A percentile compares a stretch with the other conserved stretches of the same genome.
Evolutionary conservation across 345 rosid genomes (phyloP).

Genomic region (Murraya koenigii): DNA sequence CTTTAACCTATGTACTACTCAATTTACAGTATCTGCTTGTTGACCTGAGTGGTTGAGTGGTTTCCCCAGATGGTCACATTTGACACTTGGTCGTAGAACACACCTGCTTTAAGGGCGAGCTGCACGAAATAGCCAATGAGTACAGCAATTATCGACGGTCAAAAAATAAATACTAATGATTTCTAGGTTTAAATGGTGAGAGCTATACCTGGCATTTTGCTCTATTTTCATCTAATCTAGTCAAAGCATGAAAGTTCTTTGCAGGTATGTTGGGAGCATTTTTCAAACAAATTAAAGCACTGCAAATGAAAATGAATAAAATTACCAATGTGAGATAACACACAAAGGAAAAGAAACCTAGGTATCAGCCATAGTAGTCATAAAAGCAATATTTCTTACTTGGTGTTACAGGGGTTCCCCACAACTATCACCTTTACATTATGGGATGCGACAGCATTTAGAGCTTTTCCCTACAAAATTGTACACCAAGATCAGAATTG

Average conservation of each 20-base stretch:
- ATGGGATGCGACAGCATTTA: conserved; percentile 82
- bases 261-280: conserved; percentile 97
- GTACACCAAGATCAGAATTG: background rate
- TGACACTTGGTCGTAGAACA: conserved; percentile 93
- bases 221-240: conserved; percentile 91
- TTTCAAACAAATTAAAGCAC: conserved; percentile 90
- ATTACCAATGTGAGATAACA: background rate
- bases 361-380: background rate
- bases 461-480: conserved; percentile 72
- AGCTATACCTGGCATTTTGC: conserved; percentile 91
- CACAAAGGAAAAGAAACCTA: background rate
- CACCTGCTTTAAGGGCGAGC: conserved; percentile 97
- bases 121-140: conserved; percentile 29
- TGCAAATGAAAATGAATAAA: conserved; percentile 30
- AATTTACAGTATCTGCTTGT: background rate
- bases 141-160: background rate
- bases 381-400: conserved; percentile 49
- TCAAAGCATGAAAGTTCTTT: conserved; percentile 92
- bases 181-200: background rate
- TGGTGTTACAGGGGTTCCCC: conserved; percentile 98
- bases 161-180: background rate
- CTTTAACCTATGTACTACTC: background rate
- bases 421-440: conserved; percentile 93
- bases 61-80: conserved; percentile 98
- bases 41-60: conserved; percentile 97